These are phyloP conservation scores for Nicotiana tabacum DNA, from an alignment of 257 asterid species.

Conservation along the genomic window DNA sequence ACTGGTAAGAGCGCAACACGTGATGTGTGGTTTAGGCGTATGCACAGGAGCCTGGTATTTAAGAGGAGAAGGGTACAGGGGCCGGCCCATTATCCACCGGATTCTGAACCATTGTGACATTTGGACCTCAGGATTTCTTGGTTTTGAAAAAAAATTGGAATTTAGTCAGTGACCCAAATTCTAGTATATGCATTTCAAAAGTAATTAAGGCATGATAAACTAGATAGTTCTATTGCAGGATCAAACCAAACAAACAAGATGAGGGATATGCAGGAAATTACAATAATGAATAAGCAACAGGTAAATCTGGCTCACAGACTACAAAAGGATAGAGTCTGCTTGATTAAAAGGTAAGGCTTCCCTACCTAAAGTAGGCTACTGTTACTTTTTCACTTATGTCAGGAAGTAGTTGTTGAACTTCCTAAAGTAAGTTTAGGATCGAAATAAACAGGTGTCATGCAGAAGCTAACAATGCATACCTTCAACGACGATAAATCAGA, in stretches of 20 bases:
- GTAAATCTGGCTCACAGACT: background rate
- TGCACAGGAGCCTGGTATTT: background rate
- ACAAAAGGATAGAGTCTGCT: background rate
- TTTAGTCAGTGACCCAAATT: background rate
- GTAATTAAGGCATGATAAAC: background rate
- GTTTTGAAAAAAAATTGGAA: background rate
- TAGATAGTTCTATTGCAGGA: background rate
- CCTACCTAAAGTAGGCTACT: background rate
- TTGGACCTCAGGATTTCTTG: background rate
- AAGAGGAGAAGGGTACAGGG: background rate
- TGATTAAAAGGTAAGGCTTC: background rate
- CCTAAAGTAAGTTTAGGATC: background rate
- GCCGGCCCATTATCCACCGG: background rate
- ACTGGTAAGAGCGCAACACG: background rate
- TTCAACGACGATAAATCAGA: too few species aligned
- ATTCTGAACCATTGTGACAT: background rate
- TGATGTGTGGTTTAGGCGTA: background rate
- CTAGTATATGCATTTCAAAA: background rate
- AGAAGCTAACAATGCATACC: too few species aligned
- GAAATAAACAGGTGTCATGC: too few species aligned
- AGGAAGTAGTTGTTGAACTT: background rate
- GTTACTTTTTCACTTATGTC: background rate
- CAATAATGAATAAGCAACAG: background rate
- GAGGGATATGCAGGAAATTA: background rate
- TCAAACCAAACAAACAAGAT: background rate